Conservation (phyloP, 2,329 filamentous ascomycete genomes). For the Claviceps arundinis region DNA sequence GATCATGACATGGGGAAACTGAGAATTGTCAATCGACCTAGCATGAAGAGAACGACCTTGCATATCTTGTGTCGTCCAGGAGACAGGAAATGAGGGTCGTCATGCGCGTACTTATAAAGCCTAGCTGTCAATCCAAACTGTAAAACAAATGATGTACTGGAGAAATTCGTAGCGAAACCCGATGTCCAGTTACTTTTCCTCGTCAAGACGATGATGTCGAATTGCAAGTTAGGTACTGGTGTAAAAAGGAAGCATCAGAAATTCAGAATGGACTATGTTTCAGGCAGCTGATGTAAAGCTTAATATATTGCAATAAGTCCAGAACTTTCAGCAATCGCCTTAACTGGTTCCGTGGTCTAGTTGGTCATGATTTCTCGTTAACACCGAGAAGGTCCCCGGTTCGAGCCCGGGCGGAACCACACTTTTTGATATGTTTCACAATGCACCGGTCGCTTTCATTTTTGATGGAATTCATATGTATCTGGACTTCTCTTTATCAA, state of each 20-base stretch:
- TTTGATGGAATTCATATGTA: neutral
- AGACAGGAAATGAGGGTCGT: neutral
- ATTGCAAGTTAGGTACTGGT: too few relatives aligned
- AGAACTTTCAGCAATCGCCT: neutral
- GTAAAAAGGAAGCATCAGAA: too few relatives aligned
- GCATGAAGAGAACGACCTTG: neutral
- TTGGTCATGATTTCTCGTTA: conserved; percentile 27
- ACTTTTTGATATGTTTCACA: conserved; percentile 10
- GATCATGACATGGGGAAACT: conserved; percentile 8
- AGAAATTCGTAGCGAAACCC: too few relatives aligned
- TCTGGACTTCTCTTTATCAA: neutral
- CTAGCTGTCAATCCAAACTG: neutral
- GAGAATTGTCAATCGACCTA: neutral
- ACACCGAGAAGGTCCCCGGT: conserved; percentile 28
- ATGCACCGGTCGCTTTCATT: neutral
- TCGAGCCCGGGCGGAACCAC: conserved; percentile 26
- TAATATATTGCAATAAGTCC: neutral
- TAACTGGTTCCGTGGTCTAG: conserved; percentile 24
- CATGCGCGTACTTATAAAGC: neutral
- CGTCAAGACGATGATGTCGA: too few relatives aligned
- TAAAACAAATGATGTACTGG: neutral
- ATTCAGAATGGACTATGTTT: too few relatives aligned
- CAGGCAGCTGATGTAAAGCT: too few relatives aligned
- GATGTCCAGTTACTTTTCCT: too few relatives aligned
- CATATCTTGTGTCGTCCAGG: neutral